Evolutionary conservation across 495 filamentous ascomycete species (phyloP).

Genomic region (Neurospora africana): DNA sequence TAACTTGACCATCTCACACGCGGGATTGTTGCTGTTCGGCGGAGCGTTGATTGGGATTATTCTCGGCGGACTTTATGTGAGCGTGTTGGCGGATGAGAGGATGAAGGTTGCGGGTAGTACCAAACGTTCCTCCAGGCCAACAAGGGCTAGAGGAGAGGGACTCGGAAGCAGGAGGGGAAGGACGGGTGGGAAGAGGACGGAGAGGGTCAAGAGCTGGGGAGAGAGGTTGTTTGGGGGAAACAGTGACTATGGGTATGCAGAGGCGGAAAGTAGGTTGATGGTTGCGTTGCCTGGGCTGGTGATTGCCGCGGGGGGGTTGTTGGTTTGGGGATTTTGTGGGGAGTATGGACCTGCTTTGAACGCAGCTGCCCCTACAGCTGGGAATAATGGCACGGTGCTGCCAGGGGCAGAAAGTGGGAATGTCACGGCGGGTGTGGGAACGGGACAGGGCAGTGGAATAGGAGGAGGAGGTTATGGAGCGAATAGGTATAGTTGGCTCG

Average conservation of each 20-base stretch:
- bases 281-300: conserved; percentile 17
- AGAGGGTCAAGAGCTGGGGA: neutral
- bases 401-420: neutral
- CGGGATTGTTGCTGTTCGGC: conserved; percentile 15
- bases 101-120: conserved; percentile 9
- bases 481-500: conserved; percentile 14
- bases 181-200: neutral
- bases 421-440: neutral
- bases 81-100: conserved; percentile 9
- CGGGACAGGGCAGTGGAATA: neutral
- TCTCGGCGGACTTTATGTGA: conserved; percentile 7
- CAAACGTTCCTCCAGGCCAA: neutral
- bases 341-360: conserved; percentile 3
- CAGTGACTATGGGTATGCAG: conserved; percentile 14
- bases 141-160: neutral
- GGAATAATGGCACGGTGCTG: neutral
- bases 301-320: conserved; percentile 16
- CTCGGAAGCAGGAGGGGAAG: neutral
- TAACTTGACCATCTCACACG: conserved; percentile 11
- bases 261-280: conserved; percentile 18
- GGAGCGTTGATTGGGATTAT: conserved; percentile 20
- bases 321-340: conserved; percentile 25
- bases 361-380: neutral
- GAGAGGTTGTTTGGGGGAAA: neutral
- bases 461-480: neutral